Percentiles rank a stretch among this genome's conserved stretches.
Evolutionary conservation across 768 basidiomycete genomes (phyloP).

Genomic region (Lactifluus echinatus): DNA sequence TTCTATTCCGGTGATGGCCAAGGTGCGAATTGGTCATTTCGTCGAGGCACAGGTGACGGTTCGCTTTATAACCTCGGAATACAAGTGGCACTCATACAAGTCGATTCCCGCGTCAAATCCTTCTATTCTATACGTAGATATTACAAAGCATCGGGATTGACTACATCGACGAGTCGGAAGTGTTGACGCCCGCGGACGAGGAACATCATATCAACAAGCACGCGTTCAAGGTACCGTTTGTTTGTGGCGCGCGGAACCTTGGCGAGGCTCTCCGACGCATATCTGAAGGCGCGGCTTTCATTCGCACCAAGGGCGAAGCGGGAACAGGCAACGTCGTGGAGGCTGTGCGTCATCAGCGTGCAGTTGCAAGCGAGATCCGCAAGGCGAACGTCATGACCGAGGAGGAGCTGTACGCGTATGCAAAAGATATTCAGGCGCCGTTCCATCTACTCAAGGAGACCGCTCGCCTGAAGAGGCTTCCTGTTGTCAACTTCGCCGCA

Average conservation of each 20-base stretch:
- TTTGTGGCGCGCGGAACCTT: slow-evolving; percentile 90
- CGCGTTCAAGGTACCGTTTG: slow-evolving; percentile 89
- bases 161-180: slow-evolving; percentile 94
- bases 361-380: slow-evolving; percentile 78
- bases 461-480: slow-evolving; percentile 84
- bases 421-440: slow-evolving; percentile 88
- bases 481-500: slow-evolving; percentile 95
- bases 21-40: slow-evolving; percentile 94
- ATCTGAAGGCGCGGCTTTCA: slow-evolving; percentile 95
- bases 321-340: slow-evolving; percentile 88
- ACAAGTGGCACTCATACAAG: background rate
- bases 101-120: background rate
- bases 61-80: background rate
- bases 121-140: slow-evolving; percentile 46
- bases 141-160: slow-evolving; percentile 91
- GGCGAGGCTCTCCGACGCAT: slow-evolving; percentile 96
- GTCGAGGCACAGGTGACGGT: slow-evolving; percentile 80
- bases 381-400: slow-evolving; percentile 83
- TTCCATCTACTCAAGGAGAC: slow-evolving; percentile 95
- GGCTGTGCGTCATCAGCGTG: slow-evolving; percentile 87
- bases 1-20: slow-evolving; percentile 95
- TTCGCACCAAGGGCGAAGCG: slow-evolving; percentile 94
- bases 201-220: slow-evolving; percentile 97
- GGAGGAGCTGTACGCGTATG: slow-evolving; percentile 88
- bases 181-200: slow-evolving; percentile 93